phyloP scores from a whole-genome alignment of 2,329 filamentous ascomycete genomes.

The Curvularia hawaiiensis region DNA sequence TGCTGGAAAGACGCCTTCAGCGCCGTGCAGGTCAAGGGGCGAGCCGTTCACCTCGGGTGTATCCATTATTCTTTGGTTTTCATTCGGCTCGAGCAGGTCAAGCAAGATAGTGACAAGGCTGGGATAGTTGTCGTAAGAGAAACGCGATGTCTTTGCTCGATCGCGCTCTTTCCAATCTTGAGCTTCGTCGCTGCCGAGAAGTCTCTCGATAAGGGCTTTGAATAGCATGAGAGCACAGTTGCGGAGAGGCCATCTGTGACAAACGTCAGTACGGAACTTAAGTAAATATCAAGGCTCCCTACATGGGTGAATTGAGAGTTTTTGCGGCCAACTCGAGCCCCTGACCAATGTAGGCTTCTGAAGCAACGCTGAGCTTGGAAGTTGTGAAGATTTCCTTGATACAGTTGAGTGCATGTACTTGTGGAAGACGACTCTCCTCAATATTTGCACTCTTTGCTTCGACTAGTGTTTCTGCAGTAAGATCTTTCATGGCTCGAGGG shows the following conservation, averaged over 20 bases:
- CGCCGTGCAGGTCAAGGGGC: conserved; percentile 43
- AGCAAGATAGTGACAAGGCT: conserved; percentile 68
- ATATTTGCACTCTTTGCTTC: conserved; percentile 61
- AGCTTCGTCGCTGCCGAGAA: conserved; percentile 74
- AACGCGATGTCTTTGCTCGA: conserved; percentile 54
- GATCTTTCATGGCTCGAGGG: conserved; percentile 65
- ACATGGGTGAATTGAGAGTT: conserved; percentile 79
- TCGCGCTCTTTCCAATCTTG: conserved; percentile 62
- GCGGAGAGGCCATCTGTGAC: conserved; percentile 80
- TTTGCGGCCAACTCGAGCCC: conserved; percentile 80
- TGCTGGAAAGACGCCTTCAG: conserved; percentile 78
- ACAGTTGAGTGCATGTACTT: conserved; percentile 95
- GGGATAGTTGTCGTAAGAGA: conserved; percentile 73
- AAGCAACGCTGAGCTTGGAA: conserved; percentile 72
- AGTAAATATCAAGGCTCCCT: conserved; percentile 37
- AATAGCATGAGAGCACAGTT: conserved; percentile 93
- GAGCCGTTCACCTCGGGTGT: conserved; percentile 27
- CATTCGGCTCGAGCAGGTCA: conserved; percentile 58
- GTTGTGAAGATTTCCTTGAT: conserved; percentile 91
- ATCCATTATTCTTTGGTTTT: conserved; percentile 34
- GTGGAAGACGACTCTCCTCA: conserved; percentile 68
- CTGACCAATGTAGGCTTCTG: conserved; percentile 74
- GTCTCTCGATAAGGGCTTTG: conserved; percentile 78
- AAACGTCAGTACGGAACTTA: conserved; percentile 7
- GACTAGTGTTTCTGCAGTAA: conserved; percentile 63